phyloP scores from a whole-genome alignment of 179 eudicot species.

The Heliamphora pulchella region DNA sequence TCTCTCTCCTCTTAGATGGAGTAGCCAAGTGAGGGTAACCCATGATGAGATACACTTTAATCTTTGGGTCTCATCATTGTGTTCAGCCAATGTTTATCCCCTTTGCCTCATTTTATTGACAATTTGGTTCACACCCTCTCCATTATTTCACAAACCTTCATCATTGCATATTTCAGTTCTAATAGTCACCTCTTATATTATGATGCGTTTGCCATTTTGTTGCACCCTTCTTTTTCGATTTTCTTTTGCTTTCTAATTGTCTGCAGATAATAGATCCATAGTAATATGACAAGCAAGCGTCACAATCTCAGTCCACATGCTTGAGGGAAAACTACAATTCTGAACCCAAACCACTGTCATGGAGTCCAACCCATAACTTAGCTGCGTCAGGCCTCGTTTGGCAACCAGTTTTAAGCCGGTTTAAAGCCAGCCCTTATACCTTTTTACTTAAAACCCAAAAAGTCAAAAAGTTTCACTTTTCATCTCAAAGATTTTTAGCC shows the following conservation, averaged over 20 bases:
- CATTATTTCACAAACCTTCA: neutral
- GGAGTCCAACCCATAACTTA: too few species aligned
- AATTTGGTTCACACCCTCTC: neutral
- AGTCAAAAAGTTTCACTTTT: too few species aligned
- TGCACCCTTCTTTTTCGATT: neutral
- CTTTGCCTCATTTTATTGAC: neutral
- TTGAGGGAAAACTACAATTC: neutral
- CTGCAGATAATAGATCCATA: neutral
- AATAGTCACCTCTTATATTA: neutral
- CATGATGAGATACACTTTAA: slow-evolving; percentile 5
- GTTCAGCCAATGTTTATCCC: neutral
- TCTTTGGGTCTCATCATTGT: slow-evolving; percentile 12
- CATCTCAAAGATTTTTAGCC: too few species aligned
- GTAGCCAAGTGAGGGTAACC: slow-evolving; percentile 8
- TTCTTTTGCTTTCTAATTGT: neutral
- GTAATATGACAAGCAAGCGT: neutral
- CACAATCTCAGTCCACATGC: too few species aligned
- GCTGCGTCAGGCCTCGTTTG: too few species aligned
- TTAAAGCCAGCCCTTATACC: too few species aligned
- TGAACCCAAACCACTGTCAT: neutral
- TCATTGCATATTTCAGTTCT: neutral
- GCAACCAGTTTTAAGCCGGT: too few species aligned
- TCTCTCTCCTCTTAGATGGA: neutral
- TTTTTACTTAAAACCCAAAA: too few species aligned
- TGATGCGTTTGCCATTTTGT: neutral